Percentiles rank a stretch among this genome's conserved stretches.
phyloP scores from a whole-genome alignment of 306 rosid genomes.

The Cicer judaicum region DNA sequence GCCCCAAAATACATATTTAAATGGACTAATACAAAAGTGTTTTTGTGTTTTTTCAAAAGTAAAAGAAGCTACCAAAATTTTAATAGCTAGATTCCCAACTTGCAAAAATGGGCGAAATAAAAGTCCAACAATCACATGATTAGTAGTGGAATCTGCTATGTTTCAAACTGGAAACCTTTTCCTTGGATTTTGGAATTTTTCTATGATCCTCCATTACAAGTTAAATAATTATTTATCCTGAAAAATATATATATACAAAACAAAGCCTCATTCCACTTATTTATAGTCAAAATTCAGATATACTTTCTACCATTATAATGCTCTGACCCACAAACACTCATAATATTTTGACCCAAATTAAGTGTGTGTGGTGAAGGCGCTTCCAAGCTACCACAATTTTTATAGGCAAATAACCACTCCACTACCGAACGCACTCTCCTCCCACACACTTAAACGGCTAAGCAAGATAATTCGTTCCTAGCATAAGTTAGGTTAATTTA shows the following conservation, averaged over 20 bases:
- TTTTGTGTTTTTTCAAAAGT: no score
- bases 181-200: conserved; percentile 6
- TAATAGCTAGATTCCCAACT: no score
- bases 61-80: no score
- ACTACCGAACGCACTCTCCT: background rate
- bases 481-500: background rate
- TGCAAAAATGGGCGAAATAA: background rate
- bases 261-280: background rate
- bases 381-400: background rate
- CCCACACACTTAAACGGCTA: background rate
- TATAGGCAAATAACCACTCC: background rate
- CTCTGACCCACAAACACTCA: conserved; percentile 1
- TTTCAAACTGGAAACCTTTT: background rate
- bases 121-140: background rate
- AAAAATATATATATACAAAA: background rate
- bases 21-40: no score
- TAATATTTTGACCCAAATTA: background rate
- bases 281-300: conserved; percentile 3
- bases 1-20: no score
- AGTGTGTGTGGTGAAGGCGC: background rate
- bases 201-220: conserved; percentile 3
- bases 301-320: background rate
- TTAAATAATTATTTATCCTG: conserved; percentile 1
- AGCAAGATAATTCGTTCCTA: background rate
- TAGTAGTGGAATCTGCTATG: background rate